Conservation (phyloP, 768 basidiomycete genomes). For the Gymnopilus dilepis region DNA sequence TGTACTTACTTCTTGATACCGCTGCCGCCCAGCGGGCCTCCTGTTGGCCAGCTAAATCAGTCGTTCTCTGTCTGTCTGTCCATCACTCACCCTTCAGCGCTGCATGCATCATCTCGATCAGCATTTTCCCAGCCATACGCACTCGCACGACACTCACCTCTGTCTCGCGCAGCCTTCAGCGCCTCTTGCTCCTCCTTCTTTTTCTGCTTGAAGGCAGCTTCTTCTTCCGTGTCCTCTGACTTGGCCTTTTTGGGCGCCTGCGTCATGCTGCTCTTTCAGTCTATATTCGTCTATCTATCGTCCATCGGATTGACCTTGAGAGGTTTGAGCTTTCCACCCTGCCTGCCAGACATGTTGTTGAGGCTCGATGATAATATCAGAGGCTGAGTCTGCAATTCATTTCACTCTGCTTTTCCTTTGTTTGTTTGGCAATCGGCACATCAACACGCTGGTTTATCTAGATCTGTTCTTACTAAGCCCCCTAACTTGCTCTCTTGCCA, state of each 20-base stretch:
- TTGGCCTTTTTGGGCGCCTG: conserved; percentile 87
- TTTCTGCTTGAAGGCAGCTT: conserved; percentile 74
- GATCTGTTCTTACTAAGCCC: not conserved
- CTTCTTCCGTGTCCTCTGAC: conserved; percentile 74
- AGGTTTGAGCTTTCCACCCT: conserved; percentile 88
- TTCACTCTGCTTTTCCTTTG: conserved; percentile 4
- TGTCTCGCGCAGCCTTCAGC: conserved; percentile 72
- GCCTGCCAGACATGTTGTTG: conserved; percentile 62
- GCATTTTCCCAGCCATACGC: too few species aligned
- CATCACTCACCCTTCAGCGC: conserved; percentile 57
- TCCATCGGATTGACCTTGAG: conserved; percentile 61
- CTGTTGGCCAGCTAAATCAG: conserved; percentile 40
- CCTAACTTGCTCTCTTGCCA: too few species aligned
- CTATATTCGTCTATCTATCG: conserved; percentile 9
- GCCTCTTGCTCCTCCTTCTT: conserved; percentile 78
- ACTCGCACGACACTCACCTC: conserved; percentile 68
- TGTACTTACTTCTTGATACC: conserved; percentile 88
- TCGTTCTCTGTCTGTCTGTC: conserved; percentile 3
- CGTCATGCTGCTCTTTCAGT: not conserved
- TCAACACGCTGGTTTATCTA: not conserved
- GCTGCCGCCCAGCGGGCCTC: conserved; percentile 67
- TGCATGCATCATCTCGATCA: conserved; percentile 35
- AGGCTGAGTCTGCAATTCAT: not conserved
- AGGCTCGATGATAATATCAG: conserved; percentile 17
- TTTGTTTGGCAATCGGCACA: conserved; percentile 13